phyloP scores from a whole-genome alignment of 129 eudicot genomes.

The Calendula officinalis region DNA sequence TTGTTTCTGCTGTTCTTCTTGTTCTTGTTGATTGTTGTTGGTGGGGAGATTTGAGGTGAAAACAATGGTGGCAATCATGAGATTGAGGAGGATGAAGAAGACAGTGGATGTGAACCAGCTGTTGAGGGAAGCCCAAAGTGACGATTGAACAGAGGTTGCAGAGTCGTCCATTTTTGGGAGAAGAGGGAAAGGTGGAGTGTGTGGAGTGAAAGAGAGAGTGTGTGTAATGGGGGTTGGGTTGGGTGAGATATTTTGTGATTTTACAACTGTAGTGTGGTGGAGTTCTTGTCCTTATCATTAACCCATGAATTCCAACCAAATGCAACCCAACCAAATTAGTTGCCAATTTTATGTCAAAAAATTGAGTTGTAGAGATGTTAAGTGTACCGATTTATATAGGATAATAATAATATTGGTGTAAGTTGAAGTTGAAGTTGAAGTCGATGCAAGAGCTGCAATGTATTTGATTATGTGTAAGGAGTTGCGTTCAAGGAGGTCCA shows the following conservation, averaged over 20 bases:
- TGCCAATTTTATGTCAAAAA: neutral
- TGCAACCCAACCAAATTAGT: neutral
- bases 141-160: conserved; percentile 40
- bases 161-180: conserved; percentile 58
- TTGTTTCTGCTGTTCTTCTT: conserved; percentile 9
- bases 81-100: conserved; percentile 78
- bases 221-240: neutral
- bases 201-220: neutral
- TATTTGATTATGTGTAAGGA: no score
- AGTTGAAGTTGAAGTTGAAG: no score
- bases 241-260: conserved; percentile 8
- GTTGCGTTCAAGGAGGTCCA: no score
- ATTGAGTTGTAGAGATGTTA: no score
- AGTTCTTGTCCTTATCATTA: conserved; percentile 6
- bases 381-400: no score
- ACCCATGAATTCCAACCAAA: neutral
- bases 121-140: conserved; percentile 73
- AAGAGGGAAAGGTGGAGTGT: neutral
- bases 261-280: conserved; percentile 5
- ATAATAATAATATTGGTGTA: no score
- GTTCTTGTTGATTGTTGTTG: conserved; percentile 28
- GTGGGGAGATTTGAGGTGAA: conserved; percentile 55
- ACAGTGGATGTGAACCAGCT: conserved; percentile 92
- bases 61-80: conserved; percentile 83
- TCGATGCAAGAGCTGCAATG: no score